Percentiles rank a stretch among this genome's conserved stretches.
Conservation (phyloP, 139 green algal species). For the Closterium sp. region DNA sequence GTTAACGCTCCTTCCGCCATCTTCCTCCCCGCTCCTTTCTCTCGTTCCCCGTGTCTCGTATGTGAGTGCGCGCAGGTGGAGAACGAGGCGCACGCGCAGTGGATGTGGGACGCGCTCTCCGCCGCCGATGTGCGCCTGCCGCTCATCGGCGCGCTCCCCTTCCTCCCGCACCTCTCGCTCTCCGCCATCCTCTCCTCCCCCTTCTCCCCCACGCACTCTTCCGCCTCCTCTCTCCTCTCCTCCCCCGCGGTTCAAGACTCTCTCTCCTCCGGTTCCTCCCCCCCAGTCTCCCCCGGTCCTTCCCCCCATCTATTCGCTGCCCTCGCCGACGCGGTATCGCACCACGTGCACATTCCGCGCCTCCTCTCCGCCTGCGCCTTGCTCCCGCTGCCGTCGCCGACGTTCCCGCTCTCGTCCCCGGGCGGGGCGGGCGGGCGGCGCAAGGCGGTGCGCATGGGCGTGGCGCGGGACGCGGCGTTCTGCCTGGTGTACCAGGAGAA, state of each 20-base stretch:
- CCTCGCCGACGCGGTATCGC: slow-evolving; percentile 55
- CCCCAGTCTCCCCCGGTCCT: background rate
- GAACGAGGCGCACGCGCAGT: slow-evolving; percentile 58
- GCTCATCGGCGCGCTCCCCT: slow-evolving; percentile 72
- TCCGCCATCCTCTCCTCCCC: slow-evolving; percentile 59
- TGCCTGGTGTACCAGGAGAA: slow-evolving; percentile 78
- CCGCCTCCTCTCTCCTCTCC: background rate
- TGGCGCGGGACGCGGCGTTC: slow-evolving; percentile 76
- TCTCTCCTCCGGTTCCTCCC: background rate
- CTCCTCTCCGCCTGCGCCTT: slow-evolving; percentile 55
- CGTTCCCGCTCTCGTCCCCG: slow-evolving; percentile 47
- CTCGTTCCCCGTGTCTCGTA: background rate
- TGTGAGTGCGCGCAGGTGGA: slow-evolving; percentile 48
- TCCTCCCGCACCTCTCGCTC: slow-evolving; percentile 47
- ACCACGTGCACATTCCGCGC: slow-evolving; percentile 60
- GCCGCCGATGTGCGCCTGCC: slow-evolving; percentile 48
- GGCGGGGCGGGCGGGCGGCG: slow-evolving; percentile 9
- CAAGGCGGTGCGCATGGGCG: slow-evolving; percentile 60
- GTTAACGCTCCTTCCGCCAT: background rate
- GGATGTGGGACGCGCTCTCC: slow-evolving; percentile 63
- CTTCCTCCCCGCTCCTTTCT: background rate
- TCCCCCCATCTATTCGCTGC: background rate
- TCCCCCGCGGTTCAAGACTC: background rate
- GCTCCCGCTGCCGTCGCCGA: background rate
- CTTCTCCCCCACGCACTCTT: slow-evolving; percentile 41